Conservation (phyloP, 2,329 filamentous ascomycete species). For the Talaromyces amestolkiae region DNA sequence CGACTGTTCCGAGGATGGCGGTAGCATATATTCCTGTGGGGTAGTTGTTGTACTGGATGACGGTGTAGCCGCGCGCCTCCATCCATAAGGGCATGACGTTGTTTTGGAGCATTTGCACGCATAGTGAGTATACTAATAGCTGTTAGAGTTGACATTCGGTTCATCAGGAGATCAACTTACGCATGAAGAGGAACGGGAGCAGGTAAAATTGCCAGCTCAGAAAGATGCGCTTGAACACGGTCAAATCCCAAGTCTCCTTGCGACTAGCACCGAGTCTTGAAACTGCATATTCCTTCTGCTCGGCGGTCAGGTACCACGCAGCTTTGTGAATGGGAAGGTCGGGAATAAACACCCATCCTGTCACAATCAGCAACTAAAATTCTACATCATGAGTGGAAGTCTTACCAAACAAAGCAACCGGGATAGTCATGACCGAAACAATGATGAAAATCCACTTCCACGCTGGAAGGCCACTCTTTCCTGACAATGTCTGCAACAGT, state of each 20-base stretch:
- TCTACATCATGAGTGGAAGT: conserved; percentile 52
- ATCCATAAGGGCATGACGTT: conserved; percentile 50
- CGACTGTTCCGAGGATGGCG: conserved; percentile 43
- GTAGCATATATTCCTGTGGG: conserved; percentile 44
- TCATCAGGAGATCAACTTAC: conserved; percentile 24
- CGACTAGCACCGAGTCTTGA: conserved; percentile 36
- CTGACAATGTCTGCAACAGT: conserved; percentile 34
- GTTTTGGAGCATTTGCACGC: conserved; percentile 44
- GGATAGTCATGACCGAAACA: conserved; percentile 37
- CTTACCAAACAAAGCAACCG: conserved; percentile 52
- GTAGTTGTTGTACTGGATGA: conserved; percentile 48
- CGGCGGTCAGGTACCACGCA: conserved; percentile 40
- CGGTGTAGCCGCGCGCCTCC: conserved; percentile 44
- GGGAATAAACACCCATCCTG: conserved; percentile 48
- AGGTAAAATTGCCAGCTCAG: conserved; percentile 50
- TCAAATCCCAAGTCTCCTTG: conserved; percentile 29
- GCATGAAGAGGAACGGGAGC: conserved; percentile 47
- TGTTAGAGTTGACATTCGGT: neutral
- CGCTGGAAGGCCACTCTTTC: conserved; percentile 39
- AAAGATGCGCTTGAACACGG: conserved; percentile 34
- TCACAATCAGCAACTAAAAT: neutral
- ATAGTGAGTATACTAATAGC: conserved; percentile 42
- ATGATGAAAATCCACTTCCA: conserved; percentile 55
- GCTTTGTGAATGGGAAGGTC: conserved; percentile 43
- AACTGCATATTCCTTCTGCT: conserved; percentile 37